Evolutionary conservation across 2,329 filamentous ascomycete genomes (phyloP).

Genomic region (Albophoma yamanashiensis): DNA sequence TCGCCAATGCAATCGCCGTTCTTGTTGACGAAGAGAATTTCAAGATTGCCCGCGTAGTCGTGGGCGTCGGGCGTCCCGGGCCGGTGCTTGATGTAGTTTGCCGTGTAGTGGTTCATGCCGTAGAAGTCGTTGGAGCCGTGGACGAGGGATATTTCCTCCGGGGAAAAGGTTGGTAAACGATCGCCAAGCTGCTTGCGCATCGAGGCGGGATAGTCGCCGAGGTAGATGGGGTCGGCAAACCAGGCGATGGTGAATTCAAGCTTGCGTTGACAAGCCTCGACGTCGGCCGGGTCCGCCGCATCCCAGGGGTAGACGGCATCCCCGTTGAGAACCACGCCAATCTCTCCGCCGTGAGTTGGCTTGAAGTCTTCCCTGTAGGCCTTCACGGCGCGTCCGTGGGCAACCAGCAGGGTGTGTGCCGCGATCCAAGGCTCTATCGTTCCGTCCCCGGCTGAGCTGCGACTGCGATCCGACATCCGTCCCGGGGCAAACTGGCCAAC

Average conservation of each 20-base stretch:
- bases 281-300: background rate
- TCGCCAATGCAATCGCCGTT: constrained; percentile 63
- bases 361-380: background rate
- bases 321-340: background rate
- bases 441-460: background rate
- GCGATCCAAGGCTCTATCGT: background rate
- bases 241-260: background rate
- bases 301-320: background rate
- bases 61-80: constrained; percentile 46
- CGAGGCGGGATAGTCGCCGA: constrained; percentile 71
- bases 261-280: background rate
- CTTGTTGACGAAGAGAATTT: constrained; percentile 62
- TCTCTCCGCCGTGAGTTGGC: background rate
- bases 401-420: background rate
- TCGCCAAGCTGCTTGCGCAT: constrained; percentile 75
- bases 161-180: constrained; percentile 63
- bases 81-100: constrained; percentile 74
- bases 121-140: constrained; percentile 88
- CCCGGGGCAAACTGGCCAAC: background rate
- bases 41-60: constrained; percentile 68
- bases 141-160: constrained; percentile 62
- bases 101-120: constrained; percentile 90
- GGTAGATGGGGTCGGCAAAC: constrained; percentile 27
- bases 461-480: background rate
- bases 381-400: background rate